Evolutionary conservation across 495 filamentous ascomycete species (phyloP).

Genomic region (Neurospora sp.): DNA sequence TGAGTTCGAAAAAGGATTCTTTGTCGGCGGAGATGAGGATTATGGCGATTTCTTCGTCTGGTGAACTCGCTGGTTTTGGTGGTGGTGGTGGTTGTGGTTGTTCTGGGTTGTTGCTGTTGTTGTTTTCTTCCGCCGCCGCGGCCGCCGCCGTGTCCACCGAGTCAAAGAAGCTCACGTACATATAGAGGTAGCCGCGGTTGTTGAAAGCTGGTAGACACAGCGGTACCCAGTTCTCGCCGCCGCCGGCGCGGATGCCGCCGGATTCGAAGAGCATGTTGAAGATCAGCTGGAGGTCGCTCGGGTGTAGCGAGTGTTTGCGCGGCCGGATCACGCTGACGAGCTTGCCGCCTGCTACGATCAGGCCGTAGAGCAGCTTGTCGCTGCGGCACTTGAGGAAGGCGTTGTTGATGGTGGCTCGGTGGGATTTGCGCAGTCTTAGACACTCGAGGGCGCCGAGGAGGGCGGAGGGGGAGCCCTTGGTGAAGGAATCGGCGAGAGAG

Average conservation of each 20-base stretch:
- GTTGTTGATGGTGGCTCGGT: conserved; percentile 78
- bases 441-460: conserved; percentile 88
- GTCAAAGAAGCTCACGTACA: conserved; percentile 92
- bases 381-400: conserved; percentile 68
- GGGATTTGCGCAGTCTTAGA: conserved; percentile 73
- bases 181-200: conserved; percentile 93
- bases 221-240: conserved; percentile 96
- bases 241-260: conserved; percentile 70
- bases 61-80: neutral
- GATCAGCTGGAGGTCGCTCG: conserved; percentile 88
- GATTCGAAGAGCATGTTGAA: conserved; percentile 99
- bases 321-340: conserved; percentile 92
- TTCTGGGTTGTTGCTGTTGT: too few relatives aligned
- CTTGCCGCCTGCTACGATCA: conserved; percentile 87
- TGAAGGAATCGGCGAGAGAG: conserved; percentile 88
- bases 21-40: conserved; percentile 88
- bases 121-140: conserved; percentile 11
- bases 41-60: conserved; percentile 73
- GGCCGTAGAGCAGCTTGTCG: conserved; percentile 75
- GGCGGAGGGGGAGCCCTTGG: conserved; percentile 78
- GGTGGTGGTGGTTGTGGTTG: conserved; percentile 11
- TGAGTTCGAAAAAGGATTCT: conserved; percentile 83
- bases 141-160: conserved; percentile 3
- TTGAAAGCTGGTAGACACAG: conserved; percentile 96
- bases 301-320: conserved; percentile 90